Evolutionary conservation across 257 asterid species (phyloP).

Genomic region (Nicotiana attenuata): DNA sequence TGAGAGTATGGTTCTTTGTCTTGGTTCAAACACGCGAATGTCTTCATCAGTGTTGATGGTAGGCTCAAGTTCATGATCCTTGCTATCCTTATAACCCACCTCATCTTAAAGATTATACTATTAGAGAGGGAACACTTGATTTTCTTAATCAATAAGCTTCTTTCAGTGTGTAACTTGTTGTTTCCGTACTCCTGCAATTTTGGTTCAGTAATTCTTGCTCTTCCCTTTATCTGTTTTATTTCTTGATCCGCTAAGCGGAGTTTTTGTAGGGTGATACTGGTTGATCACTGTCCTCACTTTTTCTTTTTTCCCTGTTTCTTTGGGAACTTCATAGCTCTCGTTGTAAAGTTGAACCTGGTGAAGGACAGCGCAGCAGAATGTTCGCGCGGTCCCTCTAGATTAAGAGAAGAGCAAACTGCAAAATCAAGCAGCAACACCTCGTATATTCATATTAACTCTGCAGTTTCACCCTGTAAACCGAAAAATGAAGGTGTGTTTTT

Average conservation of each 20-base stretch:
- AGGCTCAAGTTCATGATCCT: not conserved
- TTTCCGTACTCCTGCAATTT: not conserved
- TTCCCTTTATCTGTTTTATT: not conserved
- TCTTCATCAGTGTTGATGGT: not conserved
- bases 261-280: not conserved
- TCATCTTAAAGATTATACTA: not conserved
- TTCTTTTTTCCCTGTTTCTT: not conserved
- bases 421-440: constrained; percentile 8
- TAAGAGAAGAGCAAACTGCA: not conserved
- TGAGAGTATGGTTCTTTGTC: not conserved
- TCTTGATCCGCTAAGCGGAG: not conserved
- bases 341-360: constrained; percentile 16
- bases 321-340: constrained; percentile 22
- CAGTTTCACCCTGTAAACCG: constrained; percentile 4
- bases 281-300: not conserved
- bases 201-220: not conserved
- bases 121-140: not conserved
- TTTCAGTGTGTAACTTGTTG: not conserved
- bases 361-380: not conserved
- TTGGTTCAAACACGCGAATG: not conserved
- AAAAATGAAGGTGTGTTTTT: constrained; percentile 11
- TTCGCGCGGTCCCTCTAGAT: not conserved
- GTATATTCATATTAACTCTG: constrained; percentile 3
- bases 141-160: not conserved
- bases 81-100: not conserved